These are phyloP conservation scores for Olyra latifolia DNA, from an alignment of 176 grass and related monocot species.

Conservation along the genomic window DNA sequence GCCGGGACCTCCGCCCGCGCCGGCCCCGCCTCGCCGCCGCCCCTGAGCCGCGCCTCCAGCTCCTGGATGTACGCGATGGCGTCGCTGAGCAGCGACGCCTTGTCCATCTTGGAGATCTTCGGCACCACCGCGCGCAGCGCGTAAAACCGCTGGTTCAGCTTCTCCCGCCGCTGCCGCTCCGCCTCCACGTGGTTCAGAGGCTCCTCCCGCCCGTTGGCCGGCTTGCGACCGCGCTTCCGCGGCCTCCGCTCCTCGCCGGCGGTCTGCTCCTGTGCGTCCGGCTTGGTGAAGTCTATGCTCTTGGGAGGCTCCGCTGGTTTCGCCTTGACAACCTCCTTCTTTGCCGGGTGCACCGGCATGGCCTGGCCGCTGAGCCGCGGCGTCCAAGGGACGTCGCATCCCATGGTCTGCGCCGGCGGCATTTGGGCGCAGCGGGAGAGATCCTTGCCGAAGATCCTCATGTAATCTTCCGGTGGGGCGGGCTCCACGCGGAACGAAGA, in stretches of 20 bases:
- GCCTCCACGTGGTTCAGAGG: slow-evolving; percentile 95
- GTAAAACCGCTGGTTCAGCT: slow-evolving; percentile 95
- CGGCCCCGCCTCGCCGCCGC: slow-evolving; percentile 2
- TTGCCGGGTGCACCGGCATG: not conserved
- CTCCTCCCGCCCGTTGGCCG: slow-evolving; percentile 87
- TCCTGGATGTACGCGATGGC: slow-evolving; percentile 88
- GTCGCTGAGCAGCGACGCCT: slow-evolving; percentile 81
- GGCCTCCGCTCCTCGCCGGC: slow-evolving; percentile 52
- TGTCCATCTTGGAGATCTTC: slow-evolving; percentile 93
- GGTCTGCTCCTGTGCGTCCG: not conserved
- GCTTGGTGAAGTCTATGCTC: slow-evolving; percentile 25
- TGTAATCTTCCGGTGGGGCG: slow-evolving; percentile 22
- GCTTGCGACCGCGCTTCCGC: slow-evolving; percentile 80
- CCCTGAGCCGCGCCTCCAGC: slow-evolving; percentile 56
- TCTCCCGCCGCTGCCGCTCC: slow-evolving; percentile 90
- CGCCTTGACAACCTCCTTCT: not conserved
- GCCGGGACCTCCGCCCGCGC: slow-evolving; percentile 37
- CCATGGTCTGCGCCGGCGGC: not conserved
- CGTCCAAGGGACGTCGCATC: slow-evolving; percentile 14
- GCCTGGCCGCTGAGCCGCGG: slow-evolving; percentile 15
- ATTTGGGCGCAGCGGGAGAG: slow-evolving; percentile 1
- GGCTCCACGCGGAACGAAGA: slow-evolving; percentile 24
- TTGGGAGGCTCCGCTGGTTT: not conserved
- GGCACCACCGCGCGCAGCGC: slow-evolving; percentile 79
- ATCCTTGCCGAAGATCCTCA: slow-evolving; percentile 57